Conservation (phyloP, 768 basidiomycete genomes). For the Pleurotus eryngii region DNA sequence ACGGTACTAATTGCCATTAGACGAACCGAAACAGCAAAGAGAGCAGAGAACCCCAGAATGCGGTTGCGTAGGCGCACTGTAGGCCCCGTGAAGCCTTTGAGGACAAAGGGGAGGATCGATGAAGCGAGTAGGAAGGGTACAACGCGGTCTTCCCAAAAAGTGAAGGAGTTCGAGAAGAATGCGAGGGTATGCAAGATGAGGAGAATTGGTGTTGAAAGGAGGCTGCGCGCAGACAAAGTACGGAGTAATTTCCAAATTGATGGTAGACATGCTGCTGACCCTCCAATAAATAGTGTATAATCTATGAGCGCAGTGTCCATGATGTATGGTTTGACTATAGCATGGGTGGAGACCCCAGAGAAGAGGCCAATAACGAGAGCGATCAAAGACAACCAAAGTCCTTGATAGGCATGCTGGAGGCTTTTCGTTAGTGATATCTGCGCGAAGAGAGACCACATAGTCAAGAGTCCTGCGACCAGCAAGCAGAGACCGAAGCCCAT, state of each 20-base stretch:
- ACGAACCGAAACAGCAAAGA: constrained; percentile 68
- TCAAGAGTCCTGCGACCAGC: constrained; percentile 52
- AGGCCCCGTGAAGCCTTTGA: constrained; percentile 66
- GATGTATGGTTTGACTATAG: constrained; percentile 28
- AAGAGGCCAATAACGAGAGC: constrained; percentile 36
- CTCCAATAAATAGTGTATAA: constrained; percentile 44
- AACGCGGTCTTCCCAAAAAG: constrained; percentile 94
- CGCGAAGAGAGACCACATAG: constrained; percentile 53
- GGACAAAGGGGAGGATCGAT: constrained; percentile 56
- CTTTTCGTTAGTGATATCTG: constrained; percentile 37
- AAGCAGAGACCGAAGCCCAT: constrained; percentile 73
- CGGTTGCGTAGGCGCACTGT: constrained; percentile 66
- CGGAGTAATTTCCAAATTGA: constrained; percentile 38
- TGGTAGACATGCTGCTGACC: constrained; percentile 38
- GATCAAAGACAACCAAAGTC: constrained; percentile 27
- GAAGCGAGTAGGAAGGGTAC: constrained; percentile 71
- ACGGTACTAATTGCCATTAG: constrained; percentile 81
- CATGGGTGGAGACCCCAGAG: constrained; percentile 29
- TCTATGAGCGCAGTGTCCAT: constrained; percentile 52
- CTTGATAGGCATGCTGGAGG: constrained; percentile 37
- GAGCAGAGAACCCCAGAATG: constrained; percentile 66
- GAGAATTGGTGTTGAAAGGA: constrained; percentile 37
- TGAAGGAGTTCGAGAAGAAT: constrained; percentile 93
- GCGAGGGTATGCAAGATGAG: constrained; percentile 67
- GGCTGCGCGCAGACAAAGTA: constrained; percentile 25